phyloP scores from a whole-genome alignment of 2,329 filamentous ascomycete genomes.

The Zymoseptoria brevis region DNA sequence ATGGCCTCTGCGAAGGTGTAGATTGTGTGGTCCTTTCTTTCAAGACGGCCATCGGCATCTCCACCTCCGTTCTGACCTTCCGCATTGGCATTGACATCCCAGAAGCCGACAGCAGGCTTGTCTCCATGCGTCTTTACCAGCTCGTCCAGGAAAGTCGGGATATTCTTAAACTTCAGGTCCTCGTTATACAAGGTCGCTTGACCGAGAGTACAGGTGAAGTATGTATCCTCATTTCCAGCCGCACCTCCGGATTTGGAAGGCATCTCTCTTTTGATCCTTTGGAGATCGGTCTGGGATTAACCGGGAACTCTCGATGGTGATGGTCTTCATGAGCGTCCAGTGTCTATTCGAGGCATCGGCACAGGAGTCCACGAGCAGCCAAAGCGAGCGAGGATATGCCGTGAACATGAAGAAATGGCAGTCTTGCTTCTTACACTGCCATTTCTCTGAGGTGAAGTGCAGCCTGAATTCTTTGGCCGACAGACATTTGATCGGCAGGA shows the following conservation, averaged over 20 bases:
- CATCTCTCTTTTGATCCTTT: neutral
- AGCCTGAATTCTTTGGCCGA: too few relatives aligned
- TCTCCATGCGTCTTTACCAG: neutral
- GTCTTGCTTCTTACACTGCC: too few relatives aligned
- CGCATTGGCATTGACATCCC: neutral
- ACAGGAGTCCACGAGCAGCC: too few relatives aligned
- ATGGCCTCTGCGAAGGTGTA: conserved; percentile 31
- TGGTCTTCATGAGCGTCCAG: too few relatives aligned
- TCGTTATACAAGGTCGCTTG: conserved; percentile 38
- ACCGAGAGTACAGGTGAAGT: conserved; percentile 56
- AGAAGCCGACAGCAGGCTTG: neutral
- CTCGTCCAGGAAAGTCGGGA: neutral
- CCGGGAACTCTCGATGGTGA: too few relatives aligned
- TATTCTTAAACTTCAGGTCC: neutral
- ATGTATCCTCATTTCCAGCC: conserved; percentile 31
- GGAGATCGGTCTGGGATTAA: too few relatives aligned
- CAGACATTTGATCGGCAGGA: too few relatives aligned
- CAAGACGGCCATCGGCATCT: too few relatives aligned
- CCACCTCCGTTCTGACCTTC: neutral
- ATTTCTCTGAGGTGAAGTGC: too few relatives aligned
- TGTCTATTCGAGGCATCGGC: too few relatives aligned
- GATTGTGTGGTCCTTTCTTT: conserved; percentile 20
- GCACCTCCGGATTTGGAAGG: neutral
- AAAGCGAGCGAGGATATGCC: too few relatives aligned
- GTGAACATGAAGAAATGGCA: too few relatives aligned